Evolutionary conservation across 768 basidiomycete genomes (phyloP).

Genomic region (Rhizopogon vinicolor): DNA sequence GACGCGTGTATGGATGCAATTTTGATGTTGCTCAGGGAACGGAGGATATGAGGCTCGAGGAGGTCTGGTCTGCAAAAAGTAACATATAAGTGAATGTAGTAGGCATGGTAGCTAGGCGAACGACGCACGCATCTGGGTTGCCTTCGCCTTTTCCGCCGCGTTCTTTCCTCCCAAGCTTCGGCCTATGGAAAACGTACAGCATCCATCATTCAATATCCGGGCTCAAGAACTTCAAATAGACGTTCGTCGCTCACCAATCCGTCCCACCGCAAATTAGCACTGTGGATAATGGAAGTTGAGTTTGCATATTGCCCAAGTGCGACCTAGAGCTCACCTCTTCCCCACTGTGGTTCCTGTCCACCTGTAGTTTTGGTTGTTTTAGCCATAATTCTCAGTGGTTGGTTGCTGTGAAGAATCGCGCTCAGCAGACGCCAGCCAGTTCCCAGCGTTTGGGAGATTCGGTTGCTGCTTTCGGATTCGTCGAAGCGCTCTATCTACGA

Average conservation of each 20-base stretch:
- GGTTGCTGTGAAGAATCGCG: slow-evolving; percentile 13
- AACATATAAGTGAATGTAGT: neutral
- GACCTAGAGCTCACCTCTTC: slow-evolving; percentile 27
- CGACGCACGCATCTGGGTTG: slow-evolving; percentile 30
- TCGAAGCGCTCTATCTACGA: slow-evolving; percentile 27
- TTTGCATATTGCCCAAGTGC: slow-evolving; percentile 1
- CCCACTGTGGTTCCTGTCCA: slow-evolving; percentile 37
- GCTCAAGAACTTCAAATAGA: neutral
- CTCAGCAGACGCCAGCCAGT: slow-evolving; percentile 11
- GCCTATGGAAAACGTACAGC: slow-evolving; percentile 39
- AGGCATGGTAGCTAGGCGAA: neutral
- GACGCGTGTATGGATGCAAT: slow-evolving; percentile 69
- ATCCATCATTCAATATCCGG: neutral
- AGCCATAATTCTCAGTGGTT: slow-evolving; percentile 22
- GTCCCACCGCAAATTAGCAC: slow-evolving; percentile 85
- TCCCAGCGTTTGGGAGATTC: slow-evolving; percentile 9
- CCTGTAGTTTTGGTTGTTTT: slow-evolving; percentile 17
- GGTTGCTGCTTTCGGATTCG: slow-evolving; percentile 27
- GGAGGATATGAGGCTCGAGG: slow-evolving; percentile 82
- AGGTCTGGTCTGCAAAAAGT: slow-evolving; percentile 66
- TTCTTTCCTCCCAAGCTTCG: slow-evolving; percentile 73
- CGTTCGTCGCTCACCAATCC: slow-evolving; percentile 61
- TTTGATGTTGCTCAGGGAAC: slow-evolving; percentile 81
- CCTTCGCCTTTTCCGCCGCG: slow-evolving; percentile 44
- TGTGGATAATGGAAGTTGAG: slow-evolving; percentile 27